Base-by-base conservation (phyloP, 2,329 filamentous ascomycete genomes). In the Cercospora beticola region DNA sequence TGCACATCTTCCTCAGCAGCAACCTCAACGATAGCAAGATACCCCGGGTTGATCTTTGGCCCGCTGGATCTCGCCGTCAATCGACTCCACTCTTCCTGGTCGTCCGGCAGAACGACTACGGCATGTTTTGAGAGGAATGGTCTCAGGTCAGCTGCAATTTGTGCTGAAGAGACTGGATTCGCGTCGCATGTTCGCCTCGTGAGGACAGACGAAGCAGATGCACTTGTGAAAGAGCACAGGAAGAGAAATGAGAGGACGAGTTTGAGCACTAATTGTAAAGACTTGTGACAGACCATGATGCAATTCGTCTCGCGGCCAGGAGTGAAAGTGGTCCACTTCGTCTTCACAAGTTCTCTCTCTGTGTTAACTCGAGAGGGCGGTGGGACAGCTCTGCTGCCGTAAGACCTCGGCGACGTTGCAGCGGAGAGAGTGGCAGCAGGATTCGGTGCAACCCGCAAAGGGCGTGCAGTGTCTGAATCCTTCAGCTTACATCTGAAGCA, bases 61-160 rank as follows among this genome's bases (percentile, higher is more conserved):
- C 43, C 43, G 36, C 60, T 62, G 10, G 60, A 49, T 62, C 60
- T 62, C n/a, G 60, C 18, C 12, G 43, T 46, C 31, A 62, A 7
- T 18, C 23, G 36, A 9, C 6, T 4, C 60, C 60, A 62, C 6
- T 65, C 28, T 31, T 30, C 28, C 18, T 33, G 12, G 18, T 58
- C 56, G 16, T 7, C 18, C 18, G 56, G 56, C 56, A 58, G 6
- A 16, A 58, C 56, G 14, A 58, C 30, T 33, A 31, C 56, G 18
- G 56, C 56, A 33, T 21, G 16, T 58, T 58, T 5, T 2, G 56
- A 58, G 8, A 58, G 30, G 7, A 58, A 33, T 12, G 28, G 56
- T 58, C 16, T 30, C 3, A 58, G 28, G 4, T 33, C 56, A 31
- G 28, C 28, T 33, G 56, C 56, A 5, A 59, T 59, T 36, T 59